Base-by-base conservation (phyloP, 2,329 filamentous ascomycete species). In the Lasiodiplodia gonubiensis region DNA sequence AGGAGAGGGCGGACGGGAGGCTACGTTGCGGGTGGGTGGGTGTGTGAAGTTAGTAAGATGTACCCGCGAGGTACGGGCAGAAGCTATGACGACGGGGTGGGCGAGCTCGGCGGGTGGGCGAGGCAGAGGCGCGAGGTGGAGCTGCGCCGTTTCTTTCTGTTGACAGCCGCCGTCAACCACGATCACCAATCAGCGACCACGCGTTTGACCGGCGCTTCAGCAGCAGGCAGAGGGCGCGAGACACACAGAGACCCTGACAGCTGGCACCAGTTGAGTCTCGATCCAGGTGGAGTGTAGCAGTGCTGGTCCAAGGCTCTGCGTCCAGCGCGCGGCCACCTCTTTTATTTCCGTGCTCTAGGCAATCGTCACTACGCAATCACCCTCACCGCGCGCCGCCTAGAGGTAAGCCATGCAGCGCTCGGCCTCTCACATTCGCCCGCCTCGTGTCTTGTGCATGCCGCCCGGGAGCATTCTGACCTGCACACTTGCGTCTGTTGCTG, bases 61-160 rank as follows among this genome's bases (percentile, higher is more conserved):
- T 30, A 46, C 35, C 35, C 54, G 54, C 54, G 63, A 66, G 63
- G 63, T 57, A 46, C 52, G 54, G 42, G 30, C n/a, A 48, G 63
- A 66, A 66, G 63, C 63, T 66, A 66, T 66, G 65, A 60, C 57
- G 55, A 57, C 35, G 60, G 59, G 30, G 60, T 65, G 54, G 65
- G 27, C 54, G 55, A 67, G 65, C 57, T 67, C 49, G 23, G 39
- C 8, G 30, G 25, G 27, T 23, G 35, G 37, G 39, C 23, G 57
- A 60, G 39, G 63, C 33, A 21, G 42, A 46, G 42, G 42, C 42
- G 42, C 42, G 42, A 42, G 57, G 57, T 48, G 57, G 57, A 60
- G 55, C 55, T 42, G 57, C 39, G 39, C 39, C 23, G 33, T 59
- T 37, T 48, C 57, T 16, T 48, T 33, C 37, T 59, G 57, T 60